These are phyloP conservation scores for Dactylellina leptospora DNA, from an alignment of 2,329 filamentous ascomycete genomes.

Conservation along the genomic window DNA sequence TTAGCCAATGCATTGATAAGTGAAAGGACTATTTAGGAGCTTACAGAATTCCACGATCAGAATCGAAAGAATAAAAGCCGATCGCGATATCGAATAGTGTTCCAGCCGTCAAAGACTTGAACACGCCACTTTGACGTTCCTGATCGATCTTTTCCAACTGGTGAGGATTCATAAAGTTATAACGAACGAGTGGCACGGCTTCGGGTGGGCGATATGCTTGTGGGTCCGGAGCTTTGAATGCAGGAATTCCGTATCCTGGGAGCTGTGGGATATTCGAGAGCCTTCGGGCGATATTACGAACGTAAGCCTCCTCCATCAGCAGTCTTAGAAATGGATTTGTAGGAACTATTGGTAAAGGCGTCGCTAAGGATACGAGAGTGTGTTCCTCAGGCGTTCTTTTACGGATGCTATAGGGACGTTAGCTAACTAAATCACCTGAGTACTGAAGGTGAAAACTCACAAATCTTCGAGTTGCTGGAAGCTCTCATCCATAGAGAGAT, in stretches of 20 bases:
- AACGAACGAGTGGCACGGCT: not conserved
- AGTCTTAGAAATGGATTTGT: conserved; percentile 30
- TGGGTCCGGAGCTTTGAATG: conserved; percentile 19
- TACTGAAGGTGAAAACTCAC: conserved; percentile 11
- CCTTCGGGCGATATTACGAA: conserved; percentile 34
- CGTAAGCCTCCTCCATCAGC: conserved; percentile 37
- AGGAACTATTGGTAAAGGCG: not conserved
- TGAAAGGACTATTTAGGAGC: not conserved
- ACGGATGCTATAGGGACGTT: not conserved
- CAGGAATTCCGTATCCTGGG: conserved; percentile 22
- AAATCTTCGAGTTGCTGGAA: conserved; percentile 43
- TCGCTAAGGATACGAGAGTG: no score
- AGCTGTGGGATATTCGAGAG: conserved; percentile 5
- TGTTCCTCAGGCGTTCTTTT: not conserved
- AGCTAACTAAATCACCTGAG: not conserved
- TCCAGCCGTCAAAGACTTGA: conserved; percentile 27
- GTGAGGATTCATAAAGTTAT: conserved; percentile 35
- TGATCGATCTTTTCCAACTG: conserved; percentile 37
- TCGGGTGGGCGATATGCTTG: conserved; percentile 13
- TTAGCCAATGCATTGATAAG: not conserved
- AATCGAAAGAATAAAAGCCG: conserved; percentile 43
- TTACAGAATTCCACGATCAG: conserved; percentile 26
- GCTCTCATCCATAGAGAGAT: conserved; percentile 43
- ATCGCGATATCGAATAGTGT: conserved; percentile 45
- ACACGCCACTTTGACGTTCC: conserved; percentile 31